Percentiles rank a stretch among this genome's conserved stretches.
phyloP scores from a whole-genome alignment of 202 grass and related monocot genomes.

The Setaria italica region DNA sequence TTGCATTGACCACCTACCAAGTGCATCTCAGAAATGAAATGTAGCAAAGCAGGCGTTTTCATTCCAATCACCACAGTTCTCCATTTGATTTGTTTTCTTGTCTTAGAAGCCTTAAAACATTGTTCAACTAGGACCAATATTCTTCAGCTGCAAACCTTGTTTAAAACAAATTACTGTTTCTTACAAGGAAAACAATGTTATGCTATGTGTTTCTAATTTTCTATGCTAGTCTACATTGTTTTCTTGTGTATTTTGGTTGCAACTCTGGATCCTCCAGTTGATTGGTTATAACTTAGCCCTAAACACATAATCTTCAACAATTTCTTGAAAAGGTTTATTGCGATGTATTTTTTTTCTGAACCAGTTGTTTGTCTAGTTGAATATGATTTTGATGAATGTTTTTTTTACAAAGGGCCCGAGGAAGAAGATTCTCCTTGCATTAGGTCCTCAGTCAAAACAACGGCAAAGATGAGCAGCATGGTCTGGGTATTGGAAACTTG shows the following conservation, averaged over 20 bases:
- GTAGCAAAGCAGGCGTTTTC: neutral
- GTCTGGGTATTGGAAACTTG: neutral
- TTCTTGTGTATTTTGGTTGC: neutral
- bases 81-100: neutral
- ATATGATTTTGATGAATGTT: constrained; percentile 11
- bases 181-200: neutral
- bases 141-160: neutral
- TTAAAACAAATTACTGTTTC: neutral
- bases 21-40: constrained; percentile 19
- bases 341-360: neutral
- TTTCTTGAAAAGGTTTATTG: neutral
- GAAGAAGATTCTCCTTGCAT: constrained; percentile 97
- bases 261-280: neutral
- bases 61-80: neutral
- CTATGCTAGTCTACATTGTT: neutral
- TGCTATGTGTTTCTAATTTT: neutral
- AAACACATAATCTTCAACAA: neutral
- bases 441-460: constrained; percentile 65
- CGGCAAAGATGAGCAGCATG: constrained; percentile 49
- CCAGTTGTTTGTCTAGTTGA: neutral
- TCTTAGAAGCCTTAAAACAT: neutral
- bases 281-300: neutral
- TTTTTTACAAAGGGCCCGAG: constrained; percentile 72
- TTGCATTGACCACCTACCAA: neutral
- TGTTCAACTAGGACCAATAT: neutral